Conservation (phyloP, 2,329 filamentous ascomycete genomes). For the Exophiala alcalophila region DNA sequence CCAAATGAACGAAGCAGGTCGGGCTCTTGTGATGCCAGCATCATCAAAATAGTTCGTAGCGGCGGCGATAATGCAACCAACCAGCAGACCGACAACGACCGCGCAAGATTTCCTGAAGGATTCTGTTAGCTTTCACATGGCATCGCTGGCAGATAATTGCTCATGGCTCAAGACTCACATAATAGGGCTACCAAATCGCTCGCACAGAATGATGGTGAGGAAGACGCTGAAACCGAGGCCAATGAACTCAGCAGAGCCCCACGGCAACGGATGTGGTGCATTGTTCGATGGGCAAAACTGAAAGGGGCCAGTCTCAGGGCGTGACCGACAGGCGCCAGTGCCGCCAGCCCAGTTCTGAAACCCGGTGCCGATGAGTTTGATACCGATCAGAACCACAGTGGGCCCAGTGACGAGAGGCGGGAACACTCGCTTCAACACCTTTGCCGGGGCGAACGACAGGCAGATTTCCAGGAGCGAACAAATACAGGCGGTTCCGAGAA, state of each 20-base stretch:
- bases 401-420: slow-evolving; percentile 67
- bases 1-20: slow-evolving; percentile 67
- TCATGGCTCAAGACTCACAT: slow-evolving; percentile 42
- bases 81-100: slow-evolving; percentile 62
- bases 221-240: slow-evolving; percentile 67
- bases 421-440: slow-evolving; percentile 60
- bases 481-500: slow-evolving; percentile 55
- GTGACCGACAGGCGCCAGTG: slow-evolving; percentile 45
- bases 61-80: slow-evolving; percentile 65
- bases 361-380: slow-evolving; percentile 59
- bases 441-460: slow-evolving; percentile 63
- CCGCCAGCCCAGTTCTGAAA: slow-evolving; percentile 67
- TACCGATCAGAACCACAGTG: slow-evolving; percentile 64
- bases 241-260: slow-evolving; percentile 63
- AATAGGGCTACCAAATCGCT: slow-evolving; percentile 65
- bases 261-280: slow-evolving; percentile 60
- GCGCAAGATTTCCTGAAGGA: slow-evolving; percentile 68
- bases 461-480: slow-evolving; percentile 57
- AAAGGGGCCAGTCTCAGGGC: slow-evolving; percentile 46
- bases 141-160: neutral
- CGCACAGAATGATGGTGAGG: slow-evolving; percentile 63
- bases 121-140: slow-evolving; percentile 33
- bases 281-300: slow-evolving; percentile 55
- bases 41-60: slow-evolving; percentile 64
- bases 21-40: slow-evolving; percentile 57